A percentile compares a stretch with the other conserved stretches of the same genome.
Evolutionary conservation across 225 moss, liverwort and hornwort species (phyloP).

Genomic region (Pleurozium schreberi): DNA sequence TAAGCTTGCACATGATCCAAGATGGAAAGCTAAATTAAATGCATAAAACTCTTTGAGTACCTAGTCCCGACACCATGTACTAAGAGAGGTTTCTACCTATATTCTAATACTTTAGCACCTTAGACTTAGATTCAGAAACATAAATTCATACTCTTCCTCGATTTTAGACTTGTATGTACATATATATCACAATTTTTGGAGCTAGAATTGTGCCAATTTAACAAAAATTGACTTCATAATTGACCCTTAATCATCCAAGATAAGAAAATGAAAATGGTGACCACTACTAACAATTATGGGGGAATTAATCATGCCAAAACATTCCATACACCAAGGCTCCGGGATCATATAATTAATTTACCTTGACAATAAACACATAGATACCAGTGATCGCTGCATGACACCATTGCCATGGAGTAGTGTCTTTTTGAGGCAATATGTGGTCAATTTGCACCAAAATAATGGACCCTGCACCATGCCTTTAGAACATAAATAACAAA

Average conservation of each 20-base stretch:
- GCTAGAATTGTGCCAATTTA: background rate
- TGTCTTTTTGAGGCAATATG: no score
- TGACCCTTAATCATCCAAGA: background rate
- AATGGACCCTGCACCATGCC: no score
- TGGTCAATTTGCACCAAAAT: no score
- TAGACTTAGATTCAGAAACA: background rate
- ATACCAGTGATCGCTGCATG: background rate
- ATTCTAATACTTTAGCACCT: background rate
- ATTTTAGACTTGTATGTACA: background rate
- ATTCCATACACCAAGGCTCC: background rate
- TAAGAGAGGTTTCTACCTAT: no score
- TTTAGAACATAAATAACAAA: no score
- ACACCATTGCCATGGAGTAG: background rate
- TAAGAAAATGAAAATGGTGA: no score
- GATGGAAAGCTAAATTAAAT: no score
- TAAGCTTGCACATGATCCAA: no score
- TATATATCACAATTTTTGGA: background rate
- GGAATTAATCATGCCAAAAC: background rate
- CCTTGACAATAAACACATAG: slow-evolving; percentile 14
- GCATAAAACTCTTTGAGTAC: no score
- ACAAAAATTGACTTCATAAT: background rate
- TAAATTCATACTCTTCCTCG: no score
- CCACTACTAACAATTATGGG: background rate
- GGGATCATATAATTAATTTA: background rate
- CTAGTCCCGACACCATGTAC: no score